Percentiles rank a stretch among this genome's conserved stretches.
Evolutionary conservation across 2,329 filamentous ascomycete species (phyloP).

Genomic region (Phaeoacremonium minimum): DNA sequence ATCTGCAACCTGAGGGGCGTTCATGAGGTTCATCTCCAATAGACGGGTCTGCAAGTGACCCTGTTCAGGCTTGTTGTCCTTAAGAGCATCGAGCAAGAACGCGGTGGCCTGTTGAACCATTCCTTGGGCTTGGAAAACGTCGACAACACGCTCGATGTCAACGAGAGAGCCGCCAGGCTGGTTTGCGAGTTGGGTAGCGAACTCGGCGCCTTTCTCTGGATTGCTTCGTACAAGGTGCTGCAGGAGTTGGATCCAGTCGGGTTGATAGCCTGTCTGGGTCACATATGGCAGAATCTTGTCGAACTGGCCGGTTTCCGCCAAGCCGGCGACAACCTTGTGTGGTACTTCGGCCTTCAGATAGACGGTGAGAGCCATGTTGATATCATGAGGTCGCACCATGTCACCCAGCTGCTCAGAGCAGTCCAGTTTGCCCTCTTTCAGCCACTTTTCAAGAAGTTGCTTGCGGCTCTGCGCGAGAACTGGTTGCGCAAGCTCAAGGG

Average conservation of each 20-base stretch:
- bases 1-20: slow-evolving; percentile 95
- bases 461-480: slow-evolving; percentile 92
- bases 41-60: slow-evolving; percentile 89
- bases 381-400: slow-evolving; percentile 83
- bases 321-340: slow-evolving; percentile 90
- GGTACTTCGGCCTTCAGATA: slow-evolving; percentile 88
- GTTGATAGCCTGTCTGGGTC: slow-evolving; percentile 78
- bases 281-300: slow-evolving; percentile 95
- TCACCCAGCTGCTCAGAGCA: slow-evolving; percentile 96
- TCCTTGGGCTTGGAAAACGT: slow-evolving; percentile 96
- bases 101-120: slow-evolving; percentile 97
- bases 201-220: slow-evolving; percentile 91
- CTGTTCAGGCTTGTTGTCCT: slow-evolving; percentile 92
- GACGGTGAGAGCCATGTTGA: slow-evolving; percentile 80
- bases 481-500: slow-evolving; percentile 86
- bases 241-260: slow-evolving; percentile 90
- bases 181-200: slow-evolving; percentile 87
- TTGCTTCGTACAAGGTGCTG: slow-evolving; percentile 90
- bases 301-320: slow-evolving; percentile 94
- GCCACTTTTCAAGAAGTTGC: slow-evolving; percentile 96
- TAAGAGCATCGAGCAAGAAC: slow-evolving; percentile 93
- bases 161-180: slow-evolving; percentile 83
- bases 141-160: slow-evolving; percentile 90
- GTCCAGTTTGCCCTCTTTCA: slow-evolving; percentile 92
- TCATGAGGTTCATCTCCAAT: slow-evolving; percentile 95